These are phyloP conservation scores for Allantophomopsis lycopodina DNA, from an alignment of 2,329 filamentous ascomycete species.

Conservation along the genomic window DNA sequence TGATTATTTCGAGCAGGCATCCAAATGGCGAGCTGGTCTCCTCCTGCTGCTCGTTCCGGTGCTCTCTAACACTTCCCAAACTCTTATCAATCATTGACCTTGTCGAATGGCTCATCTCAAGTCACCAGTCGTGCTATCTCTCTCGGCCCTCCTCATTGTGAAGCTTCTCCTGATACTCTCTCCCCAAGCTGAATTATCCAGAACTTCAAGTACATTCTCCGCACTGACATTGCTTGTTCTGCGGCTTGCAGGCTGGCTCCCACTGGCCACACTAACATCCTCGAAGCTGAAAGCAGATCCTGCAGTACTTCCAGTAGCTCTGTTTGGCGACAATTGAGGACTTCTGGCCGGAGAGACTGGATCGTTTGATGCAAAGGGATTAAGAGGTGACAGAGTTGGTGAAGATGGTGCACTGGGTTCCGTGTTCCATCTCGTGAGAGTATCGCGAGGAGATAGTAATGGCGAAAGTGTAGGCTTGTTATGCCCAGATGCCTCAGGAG, in stretches of 20 bases:
- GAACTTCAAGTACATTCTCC: conserved; percentile 66
- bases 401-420: too few species aligned
- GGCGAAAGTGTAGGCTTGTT: conserved; percentile 6
- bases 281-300: conserved; percentile 17
- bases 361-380: conserved; percentile 7
- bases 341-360: conserved; percentile 6
- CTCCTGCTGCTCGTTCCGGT: too few species aligned
- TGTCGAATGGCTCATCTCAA: too few species aligned
- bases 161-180: conserved; percentile 85
- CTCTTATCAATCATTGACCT: too few species aligned
- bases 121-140: too few species aligned
- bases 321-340: conserved; percentile 18
- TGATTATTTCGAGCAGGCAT: too few species aligned
- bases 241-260: conserved; percentile 30
- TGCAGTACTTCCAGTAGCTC: conserved; percentile 21
- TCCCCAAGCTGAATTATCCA: conserved; percentile 86
- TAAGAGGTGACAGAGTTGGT: conserved; percentile 1
- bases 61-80: too few species aligned
- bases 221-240: conserved; percentile 59
- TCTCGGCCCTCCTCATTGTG: conserved; percentile 38
- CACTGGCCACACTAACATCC: conserved; percentile 7
- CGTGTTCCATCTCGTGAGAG: too few species aligned
- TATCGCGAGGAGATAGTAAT: conserved; percentile 7
- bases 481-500: conserved; percentile 18
- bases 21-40: too few species aligned